These are phyloP conservation scores for Protomyces arabidopsidicola DNA, from an alignment of 1,139 yeast genomes.

Conservation along the genomic window DNA sequence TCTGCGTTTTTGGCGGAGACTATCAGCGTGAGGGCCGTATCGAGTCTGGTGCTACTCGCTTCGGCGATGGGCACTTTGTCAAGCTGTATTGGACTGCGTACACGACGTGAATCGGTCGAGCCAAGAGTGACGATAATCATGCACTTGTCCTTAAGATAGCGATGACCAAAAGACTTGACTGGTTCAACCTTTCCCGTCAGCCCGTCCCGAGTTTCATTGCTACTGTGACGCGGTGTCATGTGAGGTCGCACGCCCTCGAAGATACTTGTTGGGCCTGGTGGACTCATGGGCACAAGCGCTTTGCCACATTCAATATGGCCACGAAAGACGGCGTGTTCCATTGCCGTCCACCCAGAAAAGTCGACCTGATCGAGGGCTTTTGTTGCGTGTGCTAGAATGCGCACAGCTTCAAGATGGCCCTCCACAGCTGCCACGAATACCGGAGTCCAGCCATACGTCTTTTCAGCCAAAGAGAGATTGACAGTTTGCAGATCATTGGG, in stretches of 20 bases:
- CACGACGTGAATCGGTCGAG: constrained; percentile 69
- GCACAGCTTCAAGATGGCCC: constrained; percentile 60
- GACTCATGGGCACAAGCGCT: constrained; percentile 46
- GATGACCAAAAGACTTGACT: constrained; percentile 80
- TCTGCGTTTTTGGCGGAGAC: constrained; percentile 52
- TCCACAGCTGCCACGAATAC: constrained; percentile 86
- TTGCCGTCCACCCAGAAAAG: constrained; percentile 92
- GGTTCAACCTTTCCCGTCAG: constrained; percentile 31
- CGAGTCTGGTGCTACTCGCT: constrained; percentile 74
- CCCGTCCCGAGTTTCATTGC: constrained; percentile 5
- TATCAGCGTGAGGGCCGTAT: constrained; percentile 77
- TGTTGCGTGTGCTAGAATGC: constrained; percentile 50
- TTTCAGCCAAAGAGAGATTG: constrained; percentile 69
- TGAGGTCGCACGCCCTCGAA: constrained; percentile 6
- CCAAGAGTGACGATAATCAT: constrained; percentile 77
- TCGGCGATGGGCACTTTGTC: constrained; percentile 69
- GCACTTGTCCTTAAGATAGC: constrained; percentile 61
- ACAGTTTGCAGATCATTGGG: constrained; percentile 50
- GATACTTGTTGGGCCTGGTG: constrained; percentile 22
- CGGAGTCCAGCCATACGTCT: constrained; percentile 91
- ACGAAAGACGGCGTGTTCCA: constrained; percentile 90
- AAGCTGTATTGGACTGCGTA: constrained; percentile 59
- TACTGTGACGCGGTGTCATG: constrained; percentile 4
- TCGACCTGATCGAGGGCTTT: constrained; percentile 60
- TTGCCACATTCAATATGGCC: constrained; percentile 77